Evolutionary conservation across 805 yeast genomes (phyloP).

Genomic region (Ogataea naganishii): DNA sequence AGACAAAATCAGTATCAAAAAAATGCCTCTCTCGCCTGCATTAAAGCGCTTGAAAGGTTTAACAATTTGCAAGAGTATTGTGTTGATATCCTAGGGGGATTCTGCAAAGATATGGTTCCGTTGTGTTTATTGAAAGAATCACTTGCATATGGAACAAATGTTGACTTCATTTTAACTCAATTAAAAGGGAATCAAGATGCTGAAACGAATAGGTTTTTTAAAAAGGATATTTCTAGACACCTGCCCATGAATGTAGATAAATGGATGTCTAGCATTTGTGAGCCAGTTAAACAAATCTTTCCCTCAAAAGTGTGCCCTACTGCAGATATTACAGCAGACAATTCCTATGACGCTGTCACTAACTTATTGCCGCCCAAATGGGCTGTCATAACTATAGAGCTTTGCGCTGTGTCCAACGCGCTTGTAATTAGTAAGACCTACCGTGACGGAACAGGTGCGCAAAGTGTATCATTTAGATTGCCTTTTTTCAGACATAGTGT

Average conservation of each 20-base stretch:
- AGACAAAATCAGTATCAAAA: too few species aligned
- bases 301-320: constrained; percentile 6
- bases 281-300: constrained; percentile 8
- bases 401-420: constrained; percentile 49
- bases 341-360: constrained; percentile 6
- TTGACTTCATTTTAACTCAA: constrained; percentile 15
- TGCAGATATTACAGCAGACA: constrained; percentile 1
- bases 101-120: neutral
- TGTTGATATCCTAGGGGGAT: too few species aligned
- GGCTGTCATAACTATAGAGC: constrained; percentile 53
- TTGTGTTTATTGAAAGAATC: constrained; percentile 13
- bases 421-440: constrained; percentile 32
- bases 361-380: constrained; percentile 37
- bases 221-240: constrained; percentile 19
- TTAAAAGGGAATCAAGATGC: constrained; percentile 16
- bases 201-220: constrained; percentile 10
- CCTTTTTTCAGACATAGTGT: constrained; percentile 47
- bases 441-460: constrained; percentile 14
- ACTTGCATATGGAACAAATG: constrained; percentile 7
- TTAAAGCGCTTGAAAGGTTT: too few species aligned
- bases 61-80: too few species aligned
- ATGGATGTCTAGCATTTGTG: constrained; percentile 11
- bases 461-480: constrained; percentile 40
- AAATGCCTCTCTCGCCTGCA: too few species aligned
- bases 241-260: constrained; percentile 19